phyloP scores from a whole-genome alignment of 2,329 filamentous ascomycete genomes.

The Podosphaera xanthii region DNA sequence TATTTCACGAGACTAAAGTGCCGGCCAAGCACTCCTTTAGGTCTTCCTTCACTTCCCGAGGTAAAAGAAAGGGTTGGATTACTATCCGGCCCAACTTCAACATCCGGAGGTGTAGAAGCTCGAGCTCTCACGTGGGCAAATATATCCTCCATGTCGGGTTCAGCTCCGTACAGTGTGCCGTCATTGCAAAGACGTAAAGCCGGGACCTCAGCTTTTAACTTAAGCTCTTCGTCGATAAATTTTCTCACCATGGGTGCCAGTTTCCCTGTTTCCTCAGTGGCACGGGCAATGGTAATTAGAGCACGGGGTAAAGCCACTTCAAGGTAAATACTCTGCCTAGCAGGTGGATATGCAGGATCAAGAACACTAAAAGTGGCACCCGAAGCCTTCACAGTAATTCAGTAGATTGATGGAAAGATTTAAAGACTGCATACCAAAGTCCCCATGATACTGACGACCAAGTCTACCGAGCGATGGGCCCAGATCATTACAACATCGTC shows the following conservation, averaged over 20 bases:
- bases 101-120: slow-evolving; percentile 34
- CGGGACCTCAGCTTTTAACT: slow-evolving; percentile 52
- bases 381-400: slow-evolving; percentile 2
- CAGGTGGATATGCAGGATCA: slow-evolving; percentile 64
- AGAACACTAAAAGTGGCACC: slow-evolving; percentile 43
- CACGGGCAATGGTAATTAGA: slow-evolving; percentile 50
- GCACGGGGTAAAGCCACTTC: slow-evolving; percentile 55
- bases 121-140: slow-evolving; percentile 31
- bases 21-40: slow-evolving; percentile 70
- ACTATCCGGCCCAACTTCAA: slow-evolving; percentile 70
- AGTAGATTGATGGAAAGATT: not conserved
- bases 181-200: slow-evolving; percentile 48
- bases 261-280: slow-evolving; percentile 42
- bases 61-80: slow-evolving; percentile 56
- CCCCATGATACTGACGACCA: slow-evolving; percentile 65
- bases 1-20: slow-evolving; percentile 75
- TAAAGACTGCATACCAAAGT: slow-evolving; percentile 21
- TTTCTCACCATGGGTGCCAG: slow-evolving; percentile 31
- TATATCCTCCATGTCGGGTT: slow-evolving; percentile 40
- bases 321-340: slow-evolving; percentile 61
- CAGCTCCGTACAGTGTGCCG: slow-evolving; percentile 49
- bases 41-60: slow-evolving; percentile 51
- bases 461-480: slow-evolving; percentile 58
- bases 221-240: slow-evolving; percentile 52
- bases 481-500: slow-evolving; percentile 91